phyloP scores from a whole-genome alignment of 805 yeast species.

The Grigorovia jiainica region DNA sequence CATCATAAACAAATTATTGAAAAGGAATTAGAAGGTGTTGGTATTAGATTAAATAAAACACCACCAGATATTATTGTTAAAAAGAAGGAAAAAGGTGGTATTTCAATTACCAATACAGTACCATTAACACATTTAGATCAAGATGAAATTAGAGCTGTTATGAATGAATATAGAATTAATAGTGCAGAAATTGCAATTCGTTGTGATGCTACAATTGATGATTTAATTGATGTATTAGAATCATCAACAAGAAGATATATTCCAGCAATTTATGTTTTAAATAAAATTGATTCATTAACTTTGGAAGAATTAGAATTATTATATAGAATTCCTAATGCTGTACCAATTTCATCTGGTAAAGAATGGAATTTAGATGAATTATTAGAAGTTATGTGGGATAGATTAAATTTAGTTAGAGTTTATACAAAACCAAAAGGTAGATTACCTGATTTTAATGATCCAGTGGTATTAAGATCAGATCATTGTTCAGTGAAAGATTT shows the following conservation, averaged over 20 bases:
- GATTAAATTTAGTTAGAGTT: slow-evolving; percentile 82
- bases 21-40: slow-evolving; percentile 93
- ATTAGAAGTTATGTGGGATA: slow-evolving; percentile 91
- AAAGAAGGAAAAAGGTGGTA: slow-evolving; percentile 93
- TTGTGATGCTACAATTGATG: slow-evolving; percentile 97
- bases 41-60: slow-evolving; percentile 81
- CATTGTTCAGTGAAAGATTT: slow-evolving; percentile 87
- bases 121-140: slow-evolving; percentile 85
- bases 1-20: slow-evolving; percentile 92
- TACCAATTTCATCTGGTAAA: slow-evolving; percentile 90
- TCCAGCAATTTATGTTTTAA: slow-evolving; percentile 89
- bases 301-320: slow-evolving; percentile 85
- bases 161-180: slow-evolving; percentile 89
- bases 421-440: slow-evolving; percentile 96
- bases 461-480: slow-evolving; percentile 80
- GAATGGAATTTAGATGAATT: slow-evolving; percentile 97
- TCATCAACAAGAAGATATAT: slow-evolving; percentile 84
- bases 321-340: slow-evolving; percentile 91
- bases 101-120: slow-evolving; percentile 86
- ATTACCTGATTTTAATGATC: slow-evolving; percentile 89
- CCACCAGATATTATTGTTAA: slow-evolving; percentile 90
- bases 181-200: slow-evolving; percentile 94
- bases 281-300: slow-evolving; percentile 92
- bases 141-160: slow-evolving; percentile 92
- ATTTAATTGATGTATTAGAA: slow-evolving; percentile 87